These are phyloP conservation scores for Sparassis latifolia DNA, from an alignment of 1,284 basidiomycete genomes.

Conservation along the genomic window DNA sequence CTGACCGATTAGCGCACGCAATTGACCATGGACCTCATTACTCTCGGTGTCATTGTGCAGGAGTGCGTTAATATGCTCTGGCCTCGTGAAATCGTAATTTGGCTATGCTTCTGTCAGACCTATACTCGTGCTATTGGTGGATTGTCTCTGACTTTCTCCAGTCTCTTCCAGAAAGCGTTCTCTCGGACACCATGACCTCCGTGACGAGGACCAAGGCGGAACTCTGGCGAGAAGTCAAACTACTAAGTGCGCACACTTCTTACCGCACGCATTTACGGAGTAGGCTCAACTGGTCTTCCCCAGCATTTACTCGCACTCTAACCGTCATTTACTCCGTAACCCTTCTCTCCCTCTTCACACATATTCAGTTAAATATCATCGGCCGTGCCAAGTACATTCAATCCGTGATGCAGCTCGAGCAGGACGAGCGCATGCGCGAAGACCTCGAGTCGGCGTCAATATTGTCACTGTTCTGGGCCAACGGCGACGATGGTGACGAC, in stretches of 20 bases:
- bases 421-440: conserved; percentile 52
- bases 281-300: background rate
- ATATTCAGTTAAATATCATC: conserved; percentile 78
- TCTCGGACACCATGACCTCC: conserved; percentile 7
- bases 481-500: conserved; percentile 18
- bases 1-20: no score
- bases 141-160: background rate
- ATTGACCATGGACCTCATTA: no score
- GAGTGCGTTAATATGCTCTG: no score
- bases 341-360: conserved; percentile 76
- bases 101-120: no score
- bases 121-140: background rate
- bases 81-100: no score
- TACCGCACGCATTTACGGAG: background rate
- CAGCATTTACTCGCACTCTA: conserved; percentile 82
- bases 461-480: conserved; percentile 27
- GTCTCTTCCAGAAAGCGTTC: conserved; percentile 8
- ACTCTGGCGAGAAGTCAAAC: conserved; percentile 80
- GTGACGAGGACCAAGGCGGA: conserved; percentile 51
- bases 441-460: conserved; percentile 34
- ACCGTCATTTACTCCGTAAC: conserved; percentile 80
- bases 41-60: no score
- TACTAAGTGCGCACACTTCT: conserved; percentile 47
- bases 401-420: conserved; percentile 59
- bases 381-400: conserved; percentile 79